Conservation (phyloP, 768 basidiomycete genomes). For the Leccinum olivaceopallidum region DNA sequence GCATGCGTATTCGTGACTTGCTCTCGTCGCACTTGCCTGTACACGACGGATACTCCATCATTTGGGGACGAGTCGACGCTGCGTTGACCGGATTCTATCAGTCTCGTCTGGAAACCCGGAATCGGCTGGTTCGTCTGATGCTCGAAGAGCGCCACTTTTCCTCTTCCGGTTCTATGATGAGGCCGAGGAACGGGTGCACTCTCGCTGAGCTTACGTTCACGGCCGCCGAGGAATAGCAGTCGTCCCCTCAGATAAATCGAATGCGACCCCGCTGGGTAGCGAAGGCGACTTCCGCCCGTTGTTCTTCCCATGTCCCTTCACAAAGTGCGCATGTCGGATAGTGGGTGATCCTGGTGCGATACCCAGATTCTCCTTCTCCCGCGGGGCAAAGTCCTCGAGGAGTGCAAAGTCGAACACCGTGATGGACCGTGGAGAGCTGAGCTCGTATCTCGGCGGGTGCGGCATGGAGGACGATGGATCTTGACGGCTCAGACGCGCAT, state of each 20-base stretch:
- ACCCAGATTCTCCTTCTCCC: slow-evolving; percentile 68
- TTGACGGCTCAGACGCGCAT: slow-evolving; percentile 29
- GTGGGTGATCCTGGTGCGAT: slow-evolving; percentile 41
- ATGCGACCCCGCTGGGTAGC: slow-evolving; percentile 1
- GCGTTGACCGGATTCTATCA: slow-evolving; percentile 31
- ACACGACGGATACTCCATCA: too few species aligned
- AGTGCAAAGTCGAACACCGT: slow-evolving; percentile 64
- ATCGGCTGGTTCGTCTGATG: slow-evolving; percentile 47
- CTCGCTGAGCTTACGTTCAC: slow-evolving; percentile 87
- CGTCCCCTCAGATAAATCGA: slow-evolving; percentile 15
- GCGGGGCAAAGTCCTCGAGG: slow-evolving; percentile 76
- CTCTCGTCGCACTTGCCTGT: too few species aligned
- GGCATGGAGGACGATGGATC: slow-evolving; percentile 34
- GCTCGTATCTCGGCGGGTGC: slow-evolving; percentile 70
- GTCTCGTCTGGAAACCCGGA: slow-evolving; percentile 45
- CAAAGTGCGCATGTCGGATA: slow-evolving; percentile 13
- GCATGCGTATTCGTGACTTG: too few species aligned
- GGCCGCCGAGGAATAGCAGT: slow-evolving; percentile 33
- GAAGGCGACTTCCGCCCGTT: slow-evolving; percentile 8
- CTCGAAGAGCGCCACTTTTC: slow-evolving; percentile 94
- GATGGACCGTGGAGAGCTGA: slow-evolving; percentile 47
- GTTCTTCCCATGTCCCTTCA: slow-evolving; percentile 13
- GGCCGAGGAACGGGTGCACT: slow-evolving; percentile 69
- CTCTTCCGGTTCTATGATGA: slow-evolving; percentile 58
- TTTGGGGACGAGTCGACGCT: slow-evolving; percentile 20